Conservation (phyloP, 1,139 yeast genomes). For the Wickerhamomyces sp. region DNA sequence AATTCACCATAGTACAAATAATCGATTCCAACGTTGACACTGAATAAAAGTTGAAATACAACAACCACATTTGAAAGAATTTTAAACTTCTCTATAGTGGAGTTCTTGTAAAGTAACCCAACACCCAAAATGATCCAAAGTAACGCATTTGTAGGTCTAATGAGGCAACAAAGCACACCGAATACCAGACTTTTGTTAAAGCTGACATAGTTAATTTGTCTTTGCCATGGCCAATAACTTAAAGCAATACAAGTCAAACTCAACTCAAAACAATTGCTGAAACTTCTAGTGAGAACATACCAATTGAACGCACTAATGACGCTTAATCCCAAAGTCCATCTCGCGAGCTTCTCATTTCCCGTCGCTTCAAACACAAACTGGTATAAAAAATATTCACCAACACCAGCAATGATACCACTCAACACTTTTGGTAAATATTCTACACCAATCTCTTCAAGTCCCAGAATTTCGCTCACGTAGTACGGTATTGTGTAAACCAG, state of each 20-base stretch:
- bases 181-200: conserved; percentile 29
- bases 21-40: conserved; percentile 44
- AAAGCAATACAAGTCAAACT: conserved; percentile 66
- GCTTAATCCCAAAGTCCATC: conserved; percentile 45
- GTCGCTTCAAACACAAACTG: conserved; percentile 39
- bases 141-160: conserved; percentile 79
- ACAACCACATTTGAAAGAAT: conserved; percentile 23
- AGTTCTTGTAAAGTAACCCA: conserved; percentile 12
- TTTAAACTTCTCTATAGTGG: conserved; percentile 10
- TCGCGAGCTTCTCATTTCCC: conserved; percentile 36
- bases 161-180: conserved; percentile 56
- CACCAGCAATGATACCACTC: conserved; percentile 66
- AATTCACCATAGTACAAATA: conserved; percentile 50
- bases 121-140: conserved; percentile 67
- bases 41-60: conserved; percentile 27
- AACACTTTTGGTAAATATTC: conserved; percentile 55
- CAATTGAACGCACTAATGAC: conserved; percentile 77
- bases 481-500: conserved; percentile 41
- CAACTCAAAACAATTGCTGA: conserved; percentile 81
- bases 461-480: conserved; percentile 16
- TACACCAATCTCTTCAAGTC: conserved; percentile 32
- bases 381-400: conserved; percentile 63
- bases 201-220: conserved; percentile 15
- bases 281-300: conserved; percentile 76
- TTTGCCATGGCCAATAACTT: conserved; percentile 66